Conservation (phyloP, 1,284 basidiomycete genomes). For the Stereum hirsutum region DNA sequence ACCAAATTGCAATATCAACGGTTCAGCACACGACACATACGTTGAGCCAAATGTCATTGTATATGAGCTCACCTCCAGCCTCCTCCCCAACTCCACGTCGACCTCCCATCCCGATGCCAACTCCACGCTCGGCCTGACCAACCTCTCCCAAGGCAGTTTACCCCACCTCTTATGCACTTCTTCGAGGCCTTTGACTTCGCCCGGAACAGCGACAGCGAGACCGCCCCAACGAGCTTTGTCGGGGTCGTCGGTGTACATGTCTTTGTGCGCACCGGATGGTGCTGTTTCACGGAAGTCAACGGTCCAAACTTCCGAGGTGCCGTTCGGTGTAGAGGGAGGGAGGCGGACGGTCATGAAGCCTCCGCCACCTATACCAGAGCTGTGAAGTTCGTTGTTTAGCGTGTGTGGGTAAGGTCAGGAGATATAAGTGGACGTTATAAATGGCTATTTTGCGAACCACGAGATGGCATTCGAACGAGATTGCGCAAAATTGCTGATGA, state of each 20-base stretch:
- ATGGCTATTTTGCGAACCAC: not conserved
- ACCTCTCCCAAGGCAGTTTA: constrained; percentile 62
- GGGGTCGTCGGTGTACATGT: constrained; percentile 64
- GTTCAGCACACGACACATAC: not conserved
- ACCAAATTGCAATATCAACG: not conserved
- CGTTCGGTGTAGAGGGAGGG: constrained; percentile 38
- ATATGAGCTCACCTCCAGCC: constrained; percentile 50
- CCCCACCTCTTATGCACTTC: constrained; percentile 80
- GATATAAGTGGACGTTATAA: not conserved
- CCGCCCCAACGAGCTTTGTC: constrained; percentile 62
- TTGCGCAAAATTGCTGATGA: too few species aligned
- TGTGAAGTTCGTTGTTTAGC: constrained; percentile 17
- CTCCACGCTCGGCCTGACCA: constrained; percentile 69
- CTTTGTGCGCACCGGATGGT: constrained; percentile 58
- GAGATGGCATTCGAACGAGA: too few species aligned
- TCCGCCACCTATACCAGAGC: constrained; percentile 84
- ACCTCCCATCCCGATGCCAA: constrained; percentile 77
- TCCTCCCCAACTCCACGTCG: constrained; percentile 60
- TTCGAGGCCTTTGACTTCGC: constrained; percentile 78
- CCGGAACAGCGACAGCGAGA: constrained; percentile 76
- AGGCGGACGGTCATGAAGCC: constrained; percentile 88
- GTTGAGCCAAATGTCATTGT: not conserved
- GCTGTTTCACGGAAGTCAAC: constrained; percentile 89
- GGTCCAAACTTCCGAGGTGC: constrained; percentile 54
- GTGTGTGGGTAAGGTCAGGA: too few species aligned